A percentile compares a stretch with the other conserved stretches of the same genome.
Evolutionary conservation across 345 rosid species (phyloP).

Genomic region (Litchi chinensis): DNA sequence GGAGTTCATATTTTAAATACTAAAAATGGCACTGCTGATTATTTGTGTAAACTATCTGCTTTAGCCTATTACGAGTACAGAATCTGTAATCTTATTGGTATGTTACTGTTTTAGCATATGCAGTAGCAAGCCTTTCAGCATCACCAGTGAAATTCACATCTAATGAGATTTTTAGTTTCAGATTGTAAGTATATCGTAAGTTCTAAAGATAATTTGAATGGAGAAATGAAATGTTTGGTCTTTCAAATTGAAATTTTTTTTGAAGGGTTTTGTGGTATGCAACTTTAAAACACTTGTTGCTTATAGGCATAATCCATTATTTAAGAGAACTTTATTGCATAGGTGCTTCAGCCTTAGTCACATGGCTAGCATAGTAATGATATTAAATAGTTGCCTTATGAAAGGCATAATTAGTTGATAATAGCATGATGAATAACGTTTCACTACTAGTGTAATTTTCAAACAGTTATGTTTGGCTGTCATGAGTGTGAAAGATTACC

Average conservation of each 20-base stretch:
- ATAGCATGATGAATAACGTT: not conserved
- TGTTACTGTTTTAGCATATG: not conserved
- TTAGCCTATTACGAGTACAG: not conserved
- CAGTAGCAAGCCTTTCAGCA: not conserved
- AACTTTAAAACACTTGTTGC: not conserved
- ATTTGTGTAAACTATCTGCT: not conserved
- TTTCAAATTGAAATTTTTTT: not conserved
- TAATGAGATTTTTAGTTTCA: not conserved
- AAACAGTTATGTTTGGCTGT: not conserved
- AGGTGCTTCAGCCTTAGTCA: not conserved
- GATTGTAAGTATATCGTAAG: not conserved
- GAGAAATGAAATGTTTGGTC: not conserved
- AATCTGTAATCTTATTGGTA: not conserved
- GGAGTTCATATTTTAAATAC: not conserved
- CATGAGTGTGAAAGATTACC: not conserved
- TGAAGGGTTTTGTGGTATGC: not conserved
- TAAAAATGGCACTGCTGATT: not conserved
- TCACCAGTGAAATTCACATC: not conserved
- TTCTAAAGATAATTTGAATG: not conserved
- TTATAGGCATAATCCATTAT: not conserved
- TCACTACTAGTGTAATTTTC: not conserved
- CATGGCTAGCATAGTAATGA: not conserved
- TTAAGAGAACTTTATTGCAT: not conserved
- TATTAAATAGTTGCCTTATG: not conserved
- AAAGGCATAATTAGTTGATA: constrained; percentile 5